A percentile compares a stretch with the other conserved stretches of the same genome.
Conservation (phyloP, 768 basidiomycete species). For the Suillus clintonianus region DNA sequence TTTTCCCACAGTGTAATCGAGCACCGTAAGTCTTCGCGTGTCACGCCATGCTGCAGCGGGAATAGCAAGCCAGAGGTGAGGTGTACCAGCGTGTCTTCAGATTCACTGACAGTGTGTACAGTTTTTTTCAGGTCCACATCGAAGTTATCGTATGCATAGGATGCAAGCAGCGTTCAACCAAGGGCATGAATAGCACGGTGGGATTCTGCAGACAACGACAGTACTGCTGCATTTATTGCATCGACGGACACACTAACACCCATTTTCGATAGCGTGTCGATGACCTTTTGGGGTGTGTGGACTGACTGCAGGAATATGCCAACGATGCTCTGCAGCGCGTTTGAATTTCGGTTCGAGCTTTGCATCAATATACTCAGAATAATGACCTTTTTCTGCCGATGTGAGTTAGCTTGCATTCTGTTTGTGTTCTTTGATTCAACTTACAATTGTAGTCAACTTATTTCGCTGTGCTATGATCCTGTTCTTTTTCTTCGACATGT, state of each 20-base stretch:
- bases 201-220: background rate
- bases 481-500: background rate
- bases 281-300: background rate
- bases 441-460: background rate
- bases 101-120: background rate
- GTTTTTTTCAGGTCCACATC: background rate
- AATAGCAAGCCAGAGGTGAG: background rate
- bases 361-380: background rate
- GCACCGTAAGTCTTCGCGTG: background rate
- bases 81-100: background rate
- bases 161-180: background rate
- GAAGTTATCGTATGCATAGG: background rate
- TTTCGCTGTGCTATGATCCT: background rate
- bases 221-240: background rate
- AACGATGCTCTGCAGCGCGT: background rate
- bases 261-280: background rate
- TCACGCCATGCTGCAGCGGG: background rate
- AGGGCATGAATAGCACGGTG: background rate
- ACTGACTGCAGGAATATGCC: background rate
- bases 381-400: background rate
- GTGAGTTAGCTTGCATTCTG: background rate
- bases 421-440: background rate
- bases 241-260: background rate
- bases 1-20: background rate
- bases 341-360: background rate